Evolutionary conservation across 2,329 filamentous ascomycete genomes (phyloP), one percentile per base, ranked within the genome.

Genomic region (Helotiales sp.): DNA sequence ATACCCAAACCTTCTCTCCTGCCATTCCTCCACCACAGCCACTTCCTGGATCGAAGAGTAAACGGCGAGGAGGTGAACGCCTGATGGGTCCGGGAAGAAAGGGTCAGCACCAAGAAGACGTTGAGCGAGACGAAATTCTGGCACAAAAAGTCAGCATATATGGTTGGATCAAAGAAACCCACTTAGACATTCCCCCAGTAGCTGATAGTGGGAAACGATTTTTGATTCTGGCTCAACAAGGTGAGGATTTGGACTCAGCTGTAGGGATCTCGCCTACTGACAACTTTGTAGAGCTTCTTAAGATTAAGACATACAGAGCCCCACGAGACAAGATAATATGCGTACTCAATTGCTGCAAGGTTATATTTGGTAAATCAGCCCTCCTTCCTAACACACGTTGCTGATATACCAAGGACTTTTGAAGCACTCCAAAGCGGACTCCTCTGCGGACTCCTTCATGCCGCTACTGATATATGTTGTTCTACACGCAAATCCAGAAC

Each of bases 271-370:
- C 30, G n/a, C 38, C 34, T 2, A 51, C 5, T 15, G 29, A 17
- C 38, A 27, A 27, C 40, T 62, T 30, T n/a, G 17, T 70, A 91
- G 95, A 99, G 74, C 79, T 99, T 13, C 77, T 96, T 34, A 99
- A 99, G 73, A 97, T 99, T 70, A 96, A 93, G 70, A 95, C 90
- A 8, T 99, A 99, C 71, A 86, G 96, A 65, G 95, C 95, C n/a
- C 95, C 95, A 3, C 81, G 95, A 67, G 95, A 99, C 78, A 99
- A 99, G 75, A 95, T 99, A 55, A 98, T 99, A 50, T 99, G 95
- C 73, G 91, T 98, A 46, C 77, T 99, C 55, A 99, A 99, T 75
- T 97, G 93, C 76, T 99, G 95, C 83, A 99, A 99, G 75, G 96
- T 99, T 62, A 98, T 99, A 63, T 98, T 99, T 74, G 95, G 90